Percentiles rank a stretch among this genome's conserved stretches.
phyloP scores from a whole-genome alignment of 345 rosid species.

The Cardiospermum halicacabum region DNA sequence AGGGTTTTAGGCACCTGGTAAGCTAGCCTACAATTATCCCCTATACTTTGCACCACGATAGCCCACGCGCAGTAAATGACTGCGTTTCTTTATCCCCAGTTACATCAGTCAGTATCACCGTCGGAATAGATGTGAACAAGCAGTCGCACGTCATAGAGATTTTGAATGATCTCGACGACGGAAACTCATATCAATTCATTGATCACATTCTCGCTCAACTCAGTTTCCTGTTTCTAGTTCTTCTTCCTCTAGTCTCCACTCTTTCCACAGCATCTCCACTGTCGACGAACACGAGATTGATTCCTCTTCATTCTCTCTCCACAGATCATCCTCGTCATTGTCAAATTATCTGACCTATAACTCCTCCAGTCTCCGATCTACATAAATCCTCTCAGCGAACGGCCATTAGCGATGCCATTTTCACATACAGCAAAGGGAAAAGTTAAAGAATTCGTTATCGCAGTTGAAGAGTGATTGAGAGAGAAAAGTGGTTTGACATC shows the following conservation, averaged over 20 bases:
- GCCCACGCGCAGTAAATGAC: constrained; percentile 50
- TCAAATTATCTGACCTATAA: constrained; percentile 5
- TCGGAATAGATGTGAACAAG: constrained; percentile 55
- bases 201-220: constrained; percentile 34
- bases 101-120: constrained; percentile 1
- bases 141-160: constrained; percentile 52
- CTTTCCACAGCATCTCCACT: not conserved
- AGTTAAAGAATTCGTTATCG: too few relatives aligned
- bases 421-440: too few relatives aligned
- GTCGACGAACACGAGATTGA: constrained; percentile 6
- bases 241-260: constrained; percentile 2
- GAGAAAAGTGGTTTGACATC: too few relatives aligned
- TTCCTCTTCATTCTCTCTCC: not conserved
- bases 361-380: not conserved
- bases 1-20: constrained; percentile 72
- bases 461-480: too few relatives aligned
- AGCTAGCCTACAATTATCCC: constrained; percentile 39
- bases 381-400: constrained; percentile 15
- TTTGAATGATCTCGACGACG: constrained; percentile 70
- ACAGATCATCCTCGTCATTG: not conserved
- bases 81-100: constrained; percentile 14
- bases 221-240: constrained; percentile 14
- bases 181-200: constrained; percentile 78
- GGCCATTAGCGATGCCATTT: constrained; percentile 33
- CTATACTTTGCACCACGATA: constrained; percentile 71